Base-by-base conservation (phyloP, 148 eudicot species). In the Mesembryanthemum crystallinum region DNA sequence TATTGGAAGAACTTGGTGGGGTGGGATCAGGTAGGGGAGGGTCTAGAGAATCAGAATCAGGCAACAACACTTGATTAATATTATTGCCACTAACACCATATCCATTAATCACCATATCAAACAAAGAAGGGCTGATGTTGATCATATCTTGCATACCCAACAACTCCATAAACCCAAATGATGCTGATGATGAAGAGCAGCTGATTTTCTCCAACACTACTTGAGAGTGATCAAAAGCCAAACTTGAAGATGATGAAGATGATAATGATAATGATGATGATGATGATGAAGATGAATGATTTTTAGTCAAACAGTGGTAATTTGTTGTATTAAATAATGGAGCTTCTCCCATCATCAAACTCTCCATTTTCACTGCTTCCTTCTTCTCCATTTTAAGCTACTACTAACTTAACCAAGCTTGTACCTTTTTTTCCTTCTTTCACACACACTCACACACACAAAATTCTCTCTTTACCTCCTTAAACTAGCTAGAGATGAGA, bases 101-200 rank as follows among this genome's bases (percentile, higher is more conserved):
- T 27, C 74, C 69, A 49, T 57, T 66, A 12, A 79, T 67, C 12
- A 73, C 32, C 70, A 60, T 74, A 75, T 80, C 79, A 75, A 75
- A 60, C 66, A 75, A 24, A 75, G 76, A 75, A 20, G 83, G 76
- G 42, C 18, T 63, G 57, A 69, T 63, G n/a, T 75, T 70, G 23
- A 80, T 75, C 57, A 74, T 72, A 61, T 86, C 88, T 45, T 84
- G 87, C 81, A 85, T 37, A 67, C 89, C 89, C 65, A 92, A 67
- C 32, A 91, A 81, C 81, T 91, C 98, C 98, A 88, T 88, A 74
- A 93, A 93, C 73, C 96, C 92, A 32, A 51, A 27, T 24, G 70
- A 49, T 57, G 75, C 7, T 55, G 74, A 1, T 70, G 73, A 57
- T 72, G 75, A 35, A 33, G 64, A 57, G 7, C 37, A 20, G 57